Evolutionary conservation across 2,329 filamentous ascomycete genomes (phyloP).

Genomic region (Dryadomyces sulphureus): DNA sequence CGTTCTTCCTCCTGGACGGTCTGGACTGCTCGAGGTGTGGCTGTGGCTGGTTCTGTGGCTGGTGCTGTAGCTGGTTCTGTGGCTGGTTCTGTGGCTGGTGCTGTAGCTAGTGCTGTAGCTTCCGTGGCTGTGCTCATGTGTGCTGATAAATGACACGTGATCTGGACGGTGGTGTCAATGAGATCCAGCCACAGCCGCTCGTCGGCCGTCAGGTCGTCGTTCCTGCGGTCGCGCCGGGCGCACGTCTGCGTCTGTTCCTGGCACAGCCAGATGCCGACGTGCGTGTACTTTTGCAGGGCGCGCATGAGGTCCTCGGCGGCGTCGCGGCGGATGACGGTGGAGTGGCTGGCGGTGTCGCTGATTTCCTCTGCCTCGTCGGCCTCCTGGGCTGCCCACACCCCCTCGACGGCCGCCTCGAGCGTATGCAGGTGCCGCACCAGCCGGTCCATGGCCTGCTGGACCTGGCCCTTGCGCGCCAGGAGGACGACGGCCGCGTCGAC

Average conservation of each 20-base stretch:
- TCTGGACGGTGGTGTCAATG: conserved; percentile 44
- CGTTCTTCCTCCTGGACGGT: conserved; percentile 35
- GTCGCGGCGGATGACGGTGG: conserved; percentile 21
- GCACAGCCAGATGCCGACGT: conserved; percentile 92
- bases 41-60: not conserved
- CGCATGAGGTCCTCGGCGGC: conserved; percentile 60
- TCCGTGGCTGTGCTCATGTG: conserved; percentile 24
- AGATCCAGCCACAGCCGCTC: conserved; percentile 46
- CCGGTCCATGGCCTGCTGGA: conserved; percentile 69
- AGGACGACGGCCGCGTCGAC: conserved; percentile 87
- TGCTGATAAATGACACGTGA: conserved; percentile 49
- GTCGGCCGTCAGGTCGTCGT: conserved; percentile 31
- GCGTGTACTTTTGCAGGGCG: conserved; percentile 74
- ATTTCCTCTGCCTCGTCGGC: too few relatives aligned
- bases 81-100: not conserved
- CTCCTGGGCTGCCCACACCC: conserved; percentile 40
- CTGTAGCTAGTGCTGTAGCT: not conserved
- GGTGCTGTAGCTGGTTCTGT: not conserved
- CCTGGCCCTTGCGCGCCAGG: conserved; percentile 76
- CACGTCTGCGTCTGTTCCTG: conserved; percentile 48
- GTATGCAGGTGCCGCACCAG: conserved; percentile 69
- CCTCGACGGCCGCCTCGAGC: conserved; percentile 62
- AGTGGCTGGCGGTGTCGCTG: too few relatives aligned
- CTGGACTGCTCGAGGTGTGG: too few relatives aligned
- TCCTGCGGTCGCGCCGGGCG: conserved; percentile 8